Evolutionary conservation across 192 early-diverging fungal species (phyloP).

Genomic region (Mortierella hygrophila): DNA sequence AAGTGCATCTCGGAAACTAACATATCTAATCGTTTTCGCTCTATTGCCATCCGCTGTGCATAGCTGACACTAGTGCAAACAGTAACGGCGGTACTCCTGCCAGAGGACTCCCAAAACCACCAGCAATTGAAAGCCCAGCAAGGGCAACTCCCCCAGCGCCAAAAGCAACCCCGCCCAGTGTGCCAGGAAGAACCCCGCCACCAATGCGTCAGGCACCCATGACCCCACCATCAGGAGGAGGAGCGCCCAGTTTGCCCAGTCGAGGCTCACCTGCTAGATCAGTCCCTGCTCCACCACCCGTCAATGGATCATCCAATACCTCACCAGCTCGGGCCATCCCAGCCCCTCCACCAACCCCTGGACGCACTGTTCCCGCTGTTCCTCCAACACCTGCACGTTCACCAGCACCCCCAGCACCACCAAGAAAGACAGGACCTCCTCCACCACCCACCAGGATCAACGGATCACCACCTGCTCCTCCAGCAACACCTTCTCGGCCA

Average conservation of each 20-base stretch:
- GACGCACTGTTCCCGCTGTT: conserved; percentile 19
- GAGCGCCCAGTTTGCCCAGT: conserved; percentile 25
- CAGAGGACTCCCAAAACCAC: conserved; percentile 48
- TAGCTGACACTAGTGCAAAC: conserved; percentile 35
- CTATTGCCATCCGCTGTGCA: background rate
- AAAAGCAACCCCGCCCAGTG: conserved; percentile 33
- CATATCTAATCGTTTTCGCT: background rate
- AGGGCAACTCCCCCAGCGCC: conserved; percentile 27
- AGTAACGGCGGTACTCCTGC: conserved; percentile 36
- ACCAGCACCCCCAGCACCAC: conserved; percentile 23
- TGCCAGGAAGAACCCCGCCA: conserved; percentile 39
- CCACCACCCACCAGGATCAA: conserved; percentile 30
- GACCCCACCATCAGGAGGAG: conserved; percentile 32
- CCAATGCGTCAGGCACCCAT: conserved; percentile 33
- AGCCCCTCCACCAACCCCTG: conserved; percentile 38
- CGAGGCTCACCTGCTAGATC: conserved; percentile 38
- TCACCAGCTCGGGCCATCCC: conserved; percentile 38
- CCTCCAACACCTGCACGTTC: conserved; percentile 34
- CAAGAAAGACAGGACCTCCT: conserved; percentile 38
- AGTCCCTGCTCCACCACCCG: conserved; percentile 33
- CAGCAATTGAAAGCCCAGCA: conserved; percentile 22
- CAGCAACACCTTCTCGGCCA: conserved; percentile 30
- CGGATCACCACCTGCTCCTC: conserved; percentile 35
- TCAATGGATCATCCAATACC: conserved; percentile 26
- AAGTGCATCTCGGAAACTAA: background rate